Base-by-base conservation (phyloP, 257 asterid species). In the Gentiana dahurica region DNA sequence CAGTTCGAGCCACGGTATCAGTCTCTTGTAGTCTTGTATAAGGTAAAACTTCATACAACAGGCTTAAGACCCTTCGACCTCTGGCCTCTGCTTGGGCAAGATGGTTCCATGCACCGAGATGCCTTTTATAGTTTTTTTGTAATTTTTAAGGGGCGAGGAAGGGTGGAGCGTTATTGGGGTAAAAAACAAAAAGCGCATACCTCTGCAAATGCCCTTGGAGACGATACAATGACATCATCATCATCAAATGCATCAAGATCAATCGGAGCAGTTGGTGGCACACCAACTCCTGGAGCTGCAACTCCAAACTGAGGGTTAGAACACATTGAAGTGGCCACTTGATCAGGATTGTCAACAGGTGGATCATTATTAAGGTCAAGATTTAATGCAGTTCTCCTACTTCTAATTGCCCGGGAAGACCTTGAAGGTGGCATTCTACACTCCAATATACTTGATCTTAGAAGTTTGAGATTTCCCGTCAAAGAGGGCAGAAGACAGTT, bases 241-340 rank as follows among this genome's bases (percentile, higher is more conserved):
- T 77, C 83, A 57, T 73, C 80, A 52, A 64, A 50, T 45, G 71
- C 78, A 48, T 71, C 83, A 59, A 77, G 59, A 62, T 77, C 80
- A 62, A 77, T 77, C 12, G 73, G 71, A 15, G 68, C 67, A 53
- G 69, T 57, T 12, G 49, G 63, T 24, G 65, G 37, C 7, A 35
- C 51, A 10, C 56, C 36, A 60, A 41, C 60, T 53, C 51, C 63
- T 63, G 33, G 68, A 34, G 11, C 56, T 6, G 65, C 55, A 39
- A 58, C 63, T 67, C 37, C 41, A 47, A 46, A 59, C 10, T 34
- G 67, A 44, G 63, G 34, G 62, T 13, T 57, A 53, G 57, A 38
- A 35, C 4, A 63, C 24, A 68, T 37, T 43, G 83, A 74, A 49
- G 76, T 39, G 13, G 76, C 80, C 49, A 68, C 78, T 58, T 65